Base-by-base conservation (phyloP, 371 early-diverging fungal genomes). In the Ordospora colligata region DNA sequence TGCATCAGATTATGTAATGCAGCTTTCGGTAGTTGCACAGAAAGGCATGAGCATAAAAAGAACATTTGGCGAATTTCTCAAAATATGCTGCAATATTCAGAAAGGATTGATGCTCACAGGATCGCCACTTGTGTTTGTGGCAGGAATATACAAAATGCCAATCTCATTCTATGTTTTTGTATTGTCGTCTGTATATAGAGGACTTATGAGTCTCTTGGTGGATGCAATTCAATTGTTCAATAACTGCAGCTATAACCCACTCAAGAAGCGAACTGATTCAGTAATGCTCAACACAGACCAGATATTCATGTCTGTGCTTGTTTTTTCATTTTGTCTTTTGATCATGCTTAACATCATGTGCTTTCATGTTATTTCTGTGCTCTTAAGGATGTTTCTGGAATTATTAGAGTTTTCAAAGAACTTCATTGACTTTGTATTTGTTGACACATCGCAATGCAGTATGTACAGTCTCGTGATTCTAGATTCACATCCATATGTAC, bases 251-350 rank as follows among this genome's bases (percentile, higher is more conserved):
- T 74, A 66, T 32, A 74, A 74, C 22, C 45, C 27, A 14, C n/a
- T 74, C 19, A 74, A 67, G 25, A 74, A 52, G 37, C 65, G 74
- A 45, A 51, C 42, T 17, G 74, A 74, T 17, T 43, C 21, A 8
- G 42, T 74, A 3, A 45, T 42, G 10, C 45, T 74, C 14, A 67
- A 40, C 12, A 63, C 45, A 22, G 74, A 74, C 46, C 74, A 74
- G 25, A 66, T 74, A 27, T 53, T 74, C 37, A 22, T 74, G 44
- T 23, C 49, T 45, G 66, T 49, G 9, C 17, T 74, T 45, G 43
- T 74, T 17, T 74, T 74, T 44, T 44, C 66, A 11, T 47, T 65
- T 27, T 7, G 32, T 21, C 46, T 47, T 25, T n/a, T 65, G n/a
- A 65, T 65, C n/a, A 46, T 25, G 12, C 25, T 47, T 43, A 65